These are phyloP conservation scores for Penicillium argentinense DNA, from an alignment of 495 filamentous ascomycete genomes.

Conservation along the genomic window DNA sequence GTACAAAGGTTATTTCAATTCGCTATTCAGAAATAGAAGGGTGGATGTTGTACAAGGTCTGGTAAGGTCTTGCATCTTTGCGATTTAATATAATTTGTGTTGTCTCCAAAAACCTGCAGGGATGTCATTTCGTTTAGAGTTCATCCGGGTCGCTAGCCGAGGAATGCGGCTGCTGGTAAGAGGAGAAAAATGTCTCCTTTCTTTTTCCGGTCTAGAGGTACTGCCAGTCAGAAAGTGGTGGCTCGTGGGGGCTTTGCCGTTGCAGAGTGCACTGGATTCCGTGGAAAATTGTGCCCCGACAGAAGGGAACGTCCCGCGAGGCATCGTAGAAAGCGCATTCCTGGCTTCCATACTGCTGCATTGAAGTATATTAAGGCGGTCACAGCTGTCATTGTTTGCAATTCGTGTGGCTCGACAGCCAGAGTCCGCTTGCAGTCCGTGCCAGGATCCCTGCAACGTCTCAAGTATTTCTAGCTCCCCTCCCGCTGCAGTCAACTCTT, in stretches of 20 bases:
- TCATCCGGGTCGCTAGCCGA: too few relatives aligned
- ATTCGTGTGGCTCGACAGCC: neutral
- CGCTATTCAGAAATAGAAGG: too few relatives aligned
- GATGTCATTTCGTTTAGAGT: neutral
- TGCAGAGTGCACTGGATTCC: neutral
- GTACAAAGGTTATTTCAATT: too few relatives aligned
- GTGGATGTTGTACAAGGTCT: neutral
- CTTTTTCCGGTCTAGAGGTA: neutral
- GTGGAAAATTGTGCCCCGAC: neutral
- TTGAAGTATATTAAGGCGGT: neutral
- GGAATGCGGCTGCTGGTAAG: too few relatives aligned
- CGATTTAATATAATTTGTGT: slow-evolving; percentile 28
- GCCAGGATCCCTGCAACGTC: neutral
- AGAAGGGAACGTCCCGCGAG: neutral
- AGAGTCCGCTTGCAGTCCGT: neutral
- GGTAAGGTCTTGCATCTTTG: neutral
- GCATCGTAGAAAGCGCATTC: neutral
- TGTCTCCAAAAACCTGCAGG: slow-evolving; percentile 32
- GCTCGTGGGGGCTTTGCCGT: neutral
- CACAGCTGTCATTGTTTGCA: neutral
- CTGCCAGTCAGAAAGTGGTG: neutral
- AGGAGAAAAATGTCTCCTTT: neutral
- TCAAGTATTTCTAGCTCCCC: neutral
- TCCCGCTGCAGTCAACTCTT: neutral
- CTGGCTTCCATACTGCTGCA: neutral